Conservation (phyloP, 2,329 filamentous ascomycete genomes). For the Aphanoascus verrucosus region DNA sequence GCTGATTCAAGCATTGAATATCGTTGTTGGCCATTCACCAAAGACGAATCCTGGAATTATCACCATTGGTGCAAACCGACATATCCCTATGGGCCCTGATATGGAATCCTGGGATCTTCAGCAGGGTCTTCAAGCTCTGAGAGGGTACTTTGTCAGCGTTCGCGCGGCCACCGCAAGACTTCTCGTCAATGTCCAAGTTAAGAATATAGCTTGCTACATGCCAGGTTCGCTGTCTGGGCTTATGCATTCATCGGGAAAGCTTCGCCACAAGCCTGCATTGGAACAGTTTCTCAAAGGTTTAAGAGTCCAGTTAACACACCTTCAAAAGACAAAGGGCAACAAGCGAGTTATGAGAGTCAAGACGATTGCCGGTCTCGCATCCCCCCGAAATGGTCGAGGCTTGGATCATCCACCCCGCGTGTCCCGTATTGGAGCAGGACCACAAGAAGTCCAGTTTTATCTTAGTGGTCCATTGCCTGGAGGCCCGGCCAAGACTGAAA, state of each 20-base stretch:
- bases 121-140: conserved; percentile 45
- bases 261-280: conserved; percentile 14
- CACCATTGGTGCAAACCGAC: conserved; percentile 44
- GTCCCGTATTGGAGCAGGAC: conserved; percentile 34
- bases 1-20: conserved; percentile 48
- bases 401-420: conserved; percentile 30
- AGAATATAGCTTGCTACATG: conserved; percentile 49
- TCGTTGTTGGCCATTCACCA: conserved; percentile 43
- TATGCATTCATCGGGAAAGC: conserved; percentile 22
- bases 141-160: conserved; percentile 53
- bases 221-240: conserved; percentile 32
- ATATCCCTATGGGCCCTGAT: conserved; percentile 38
- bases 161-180: conserved; percentile 48
- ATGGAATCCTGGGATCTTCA: conserved; percentile 31
- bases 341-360: conserved; percentile 32
- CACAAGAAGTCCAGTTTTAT: conserved; percentile 48
- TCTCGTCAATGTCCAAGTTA: conserved; percentile 54
- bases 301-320: conserved; percentile 34
- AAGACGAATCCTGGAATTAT: conserved; percentile 34
- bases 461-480: conserved; percentile 23
- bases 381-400: conserved; percentile 27
- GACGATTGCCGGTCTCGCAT: conserved; percentile 40
- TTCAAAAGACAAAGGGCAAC: conserved; percentile 27
- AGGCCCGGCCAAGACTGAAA: conserved; percentile 12
- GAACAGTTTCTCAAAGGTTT: conserved; percentile 32